Conservation (phyloP, 2,329 filamentous ascomycete species). For the Macrophomina phaseolina region DNA sequence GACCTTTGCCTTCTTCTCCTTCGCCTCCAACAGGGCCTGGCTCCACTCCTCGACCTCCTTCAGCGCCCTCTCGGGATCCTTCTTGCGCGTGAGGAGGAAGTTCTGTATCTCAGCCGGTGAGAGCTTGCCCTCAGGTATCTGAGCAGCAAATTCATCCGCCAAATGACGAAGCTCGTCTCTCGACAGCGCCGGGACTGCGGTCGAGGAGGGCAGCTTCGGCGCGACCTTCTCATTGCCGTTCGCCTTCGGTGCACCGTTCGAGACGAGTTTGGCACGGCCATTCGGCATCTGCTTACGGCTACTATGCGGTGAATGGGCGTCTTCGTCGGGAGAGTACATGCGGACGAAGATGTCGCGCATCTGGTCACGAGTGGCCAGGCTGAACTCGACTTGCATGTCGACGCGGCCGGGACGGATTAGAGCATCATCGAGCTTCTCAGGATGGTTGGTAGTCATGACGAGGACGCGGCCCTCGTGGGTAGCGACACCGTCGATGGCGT, state of each 20-base stretch:
- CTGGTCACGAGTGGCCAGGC: constrained; percentile 48
- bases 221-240: neutral
- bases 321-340: constrained; percentile 41
- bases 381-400: constrained; percentile 70
- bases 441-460: constrained; percentile 82
- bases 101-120: constrained; percentile 61
- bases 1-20: constrained; percentile 38
- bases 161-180: constrained; percentile 43
- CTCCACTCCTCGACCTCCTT: constrained; percentile 52
- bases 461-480: constrained; percentile 79
- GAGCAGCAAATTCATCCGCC: constrained; percentile 52
- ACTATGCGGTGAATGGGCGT: neutral
- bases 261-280: neutral
- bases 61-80: constrained; percentile 53
- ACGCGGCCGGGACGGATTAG: constrained; percentile 76
- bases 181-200: neutral
- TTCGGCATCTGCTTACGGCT: neutral
- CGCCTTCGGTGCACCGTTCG: neutral
- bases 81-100: constrained; percentile 58
- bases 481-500: constrained; percentile 82
- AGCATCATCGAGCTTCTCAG: constrained; percentile 74
- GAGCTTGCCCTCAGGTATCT: constrained; percentile 54
- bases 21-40: constrained; percentile 41
- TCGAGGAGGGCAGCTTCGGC: neutral
- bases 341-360: constrained; percentile 51